These are phyloP conservation scores for Aspergillus uvarum DNA, from an alignment of 2,329 filamentous ascomycete species.

Conservation along the genomic window DNA sequence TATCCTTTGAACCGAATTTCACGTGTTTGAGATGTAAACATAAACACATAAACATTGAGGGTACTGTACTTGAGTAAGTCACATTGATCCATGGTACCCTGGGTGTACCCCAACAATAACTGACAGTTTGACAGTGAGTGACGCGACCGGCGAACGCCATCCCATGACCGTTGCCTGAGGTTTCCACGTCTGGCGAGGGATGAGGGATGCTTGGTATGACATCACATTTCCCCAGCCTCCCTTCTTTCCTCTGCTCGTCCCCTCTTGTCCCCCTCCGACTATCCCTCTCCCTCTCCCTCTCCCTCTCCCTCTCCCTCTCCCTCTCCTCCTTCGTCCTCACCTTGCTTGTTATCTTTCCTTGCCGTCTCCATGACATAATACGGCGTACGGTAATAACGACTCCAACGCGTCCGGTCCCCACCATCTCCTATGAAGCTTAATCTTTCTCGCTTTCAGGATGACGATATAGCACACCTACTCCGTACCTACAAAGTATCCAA, in stretches of 20 bases:
- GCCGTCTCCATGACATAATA: neutral
- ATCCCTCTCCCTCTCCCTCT: no score
- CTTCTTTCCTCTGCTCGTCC: neutral
- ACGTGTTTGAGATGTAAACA: constrained; percentile 14
- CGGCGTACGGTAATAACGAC: no score
- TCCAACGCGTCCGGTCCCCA: neutral
- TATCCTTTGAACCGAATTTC: constrained; percentile 4
- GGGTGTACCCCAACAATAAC: neutral
- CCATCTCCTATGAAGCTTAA: neutral
- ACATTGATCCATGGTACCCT: constrained; percentile 9
- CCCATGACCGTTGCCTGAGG: constrained; percentile 23
- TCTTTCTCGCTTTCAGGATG: neutral
- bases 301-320: neutral
- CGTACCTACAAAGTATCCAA: neutral
- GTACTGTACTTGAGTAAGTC: neutral
- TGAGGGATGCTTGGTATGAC: constrained; percentile 12
- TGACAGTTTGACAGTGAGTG: neutral
- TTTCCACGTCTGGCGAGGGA: no score
- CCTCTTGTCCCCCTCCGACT: no score
- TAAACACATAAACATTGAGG: constrained; percentile 9
- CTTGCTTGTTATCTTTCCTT: constrained; percentile 9
- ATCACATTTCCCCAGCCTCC: constrained; percentile 14
- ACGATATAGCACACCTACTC: neutral
- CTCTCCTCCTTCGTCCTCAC: neutral
- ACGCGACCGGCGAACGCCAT: constrained; percentile 26